Evolutionary conservation across 1,284 basidiomycete species (phyloP).

Genomic region (Coniferiporia weirii): DNA sequence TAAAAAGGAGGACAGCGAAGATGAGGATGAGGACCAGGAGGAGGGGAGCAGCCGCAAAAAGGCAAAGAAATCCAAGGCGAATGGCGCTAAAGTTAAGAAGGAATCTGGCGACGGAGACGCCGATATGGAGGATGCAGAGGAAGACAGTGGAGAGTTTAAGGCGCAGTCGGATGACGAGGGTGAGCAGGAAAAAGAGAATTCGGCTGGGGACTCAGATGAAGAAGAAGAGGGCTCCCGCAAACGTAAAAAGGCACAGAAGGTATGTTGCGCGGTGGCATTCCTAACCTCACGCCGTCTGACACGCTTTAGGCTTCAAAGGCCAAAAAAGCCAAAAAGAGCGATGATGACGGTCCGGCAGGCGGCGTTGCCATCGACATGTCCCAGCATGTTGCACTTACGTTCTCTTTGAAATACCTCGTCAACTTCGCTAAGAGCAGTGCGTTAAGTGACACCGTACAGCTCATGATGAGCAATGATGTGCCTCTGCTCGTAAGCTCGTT

Average conservation of each 20-base stretch:
- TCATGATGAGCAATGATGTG: conserved; percentile 90
- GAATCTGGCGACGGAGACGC: conserved; percentile 41
- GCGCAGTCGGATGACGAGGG: conserved; percentile 27
- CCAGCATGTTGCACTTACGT: conserved; percentile 89
- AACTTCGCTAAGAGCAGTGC: conserved; percentile 94
- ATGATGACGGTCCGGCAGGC: conserved; percentile 37
- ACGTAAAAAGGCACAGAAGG: conserved; percentile 65
- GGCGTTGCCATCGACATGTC: conserved; percentile 84
- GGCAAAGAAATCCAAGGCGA: conserved; percentile 37
- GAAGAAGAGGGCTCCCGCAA: conserved; percentile 31
- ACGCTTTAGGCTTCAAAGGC: conserved; percentile 38
- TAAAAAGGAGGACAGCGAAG: conserved; percentile 36
- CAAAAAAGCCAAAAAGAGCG: conserved; percentile 39
- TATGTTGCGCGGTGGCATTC: conserved; percentile 23
- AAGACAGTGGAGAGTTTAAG: conserved; percentile 37
- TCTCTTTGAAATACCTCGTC: conserved; percentile 95
- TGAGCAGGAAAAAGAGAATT: conserved; percentile 32
- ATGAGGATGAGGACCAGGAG: conserved; percentile 34
- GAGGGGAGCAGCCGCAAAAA: conserved; percentile 39
- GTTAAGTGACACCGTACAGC: conserved; percentile 67
- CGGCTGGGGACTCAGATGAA: conserved; percentile 33
- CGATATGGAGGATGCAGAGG: conserved; percentile 34
- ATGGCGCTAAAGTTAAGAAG: conserved; percentile 38
- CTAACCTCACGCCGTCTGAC: neutral
- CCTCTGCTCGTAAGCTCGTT: conserved; percentile 69